Base-by-base conservation (phyloP, 2,329 filamentous ascomycete genomes). In the Colletotrichum phormii region DNA sequence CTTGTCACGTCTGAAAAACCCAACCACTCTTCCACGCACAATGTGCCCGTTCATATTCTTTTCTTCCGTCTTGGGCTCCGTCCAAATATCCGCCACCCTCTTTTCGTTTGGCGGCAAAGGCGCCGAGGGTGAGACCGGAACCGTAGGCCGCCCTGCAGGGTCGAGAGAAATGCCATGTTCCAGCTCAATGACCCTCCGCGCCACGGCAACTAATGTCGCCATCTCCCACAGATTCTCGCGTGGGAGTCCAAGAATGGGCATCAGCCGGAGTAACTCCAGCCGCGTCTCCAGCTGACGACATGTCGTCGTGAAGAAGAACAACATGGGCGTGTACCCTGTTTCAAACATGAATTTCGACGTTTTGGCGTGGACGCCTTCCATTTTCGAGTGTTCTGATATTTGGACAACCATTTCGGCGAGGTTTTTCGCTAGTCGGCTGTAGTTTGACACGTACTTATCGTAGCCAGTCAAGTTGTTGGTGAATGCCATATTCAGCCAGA, bases 401-500 rank as follows among this genome's bases (percentile, higher is more conserved):
- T 58, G 42, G 1, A 31, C 26, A 11, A 58, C 61, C 13, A 59
- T 70, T 12, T 29, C 13, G n/a, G 42, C 33, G 1, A 73, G 55
- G 5, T 51, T 15, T 24, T 62, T 65, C 0, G 49, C 71, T 1
- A 73, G 26, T 5, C 61, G 60, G 22, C 53, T 61, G 60, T 65
- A 73, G 18, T 71, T 73, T 13, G 57, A 9, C n/a, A 73, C 1
- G 15, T 35, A 73, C 24, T 46, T 64, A n/a, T 73, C 71, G 5
- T 59, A 72, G 0, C 62, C 67, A 4, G 37, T 61, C 33, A 72
- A 55, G 31, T 78, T 73, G 1, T 63, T 59, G 69, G 86, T 83
- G 49, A 81, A 85, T 2, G 74, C 77, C 33, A 76, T 82, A 72
- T 85, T 73, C 9, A 71, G 2, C 71, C 71, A 73, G 26, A 73